phyloP scores from a whole-genome alignment of 2,329 filamentous ascomycete genomes.

The Xenoacremonium recifei region DNA sequence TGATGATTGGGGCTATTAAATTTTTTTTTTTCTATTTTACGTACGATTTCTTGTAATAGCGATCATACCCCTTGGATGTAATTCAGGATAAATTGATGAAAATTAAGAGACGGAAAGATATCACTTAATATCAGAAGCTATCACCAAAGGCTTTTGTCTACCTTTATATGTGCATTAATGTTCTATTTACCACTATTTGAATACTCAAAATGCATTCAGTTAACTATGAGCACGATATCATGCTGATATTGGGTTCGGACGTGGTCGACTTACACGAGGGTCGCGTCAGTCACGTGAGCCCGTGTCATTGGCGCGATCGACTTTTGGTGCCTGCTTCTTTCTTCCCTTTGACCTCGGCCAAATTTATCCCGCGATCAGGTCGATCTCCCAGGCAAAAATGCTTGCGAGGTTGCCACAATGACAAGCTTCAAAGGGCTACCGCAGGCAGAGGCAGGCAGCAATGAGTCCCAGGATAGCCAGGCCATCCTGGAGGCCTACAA shows the following conservation, averaged over 20 bases:
- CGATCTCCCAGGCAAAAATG: slow-evolving; percentile 18
- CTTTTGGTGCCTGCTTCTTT: no score
- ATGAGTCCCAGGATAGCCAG: slow-evolving; percentile 46
- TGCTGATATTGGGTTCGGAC: no score
- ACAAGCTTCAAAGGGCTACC: slow-evolving; percentile 24
- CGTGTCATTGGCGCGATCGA: slow-evolving; percentile 24
- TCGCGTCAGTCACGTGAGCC: slow-evolving; percentile 31
- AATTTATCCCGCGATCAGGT: neutral
- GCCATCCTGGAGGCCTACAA: slow-evolving; percentile 37
- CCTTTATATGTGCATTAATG: no score
- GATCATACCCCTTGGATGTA: neutral
- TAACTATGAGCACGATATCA: no score
- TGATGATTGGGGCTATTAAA: slow-evolving; percentile 25
- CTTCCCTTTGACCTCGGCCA: neutral
- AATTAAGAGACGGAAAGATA: slow-evolving; percentile 1
- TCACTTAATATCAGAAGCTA: no score
- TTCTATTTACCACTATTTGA: no score
- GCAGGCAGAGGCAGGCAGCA: slow-evolving; percentile 29
- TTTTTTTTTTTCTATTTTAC: neutral
- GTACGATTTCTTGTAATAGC: neutral
- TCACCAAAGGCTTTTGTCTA: no score
- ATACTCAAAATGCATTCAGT: neutral
- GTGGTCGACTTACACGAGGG: neutral
- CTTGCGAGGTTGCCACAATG: slow-evolving; percentile 23
- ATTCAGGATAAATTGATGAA: slow-evolving; percentile 2